These are phyloP conservation scores for Mallotus japonicus DNA, from an alignment of 441 rosid species.

Conservation along the genomic window DNA sequence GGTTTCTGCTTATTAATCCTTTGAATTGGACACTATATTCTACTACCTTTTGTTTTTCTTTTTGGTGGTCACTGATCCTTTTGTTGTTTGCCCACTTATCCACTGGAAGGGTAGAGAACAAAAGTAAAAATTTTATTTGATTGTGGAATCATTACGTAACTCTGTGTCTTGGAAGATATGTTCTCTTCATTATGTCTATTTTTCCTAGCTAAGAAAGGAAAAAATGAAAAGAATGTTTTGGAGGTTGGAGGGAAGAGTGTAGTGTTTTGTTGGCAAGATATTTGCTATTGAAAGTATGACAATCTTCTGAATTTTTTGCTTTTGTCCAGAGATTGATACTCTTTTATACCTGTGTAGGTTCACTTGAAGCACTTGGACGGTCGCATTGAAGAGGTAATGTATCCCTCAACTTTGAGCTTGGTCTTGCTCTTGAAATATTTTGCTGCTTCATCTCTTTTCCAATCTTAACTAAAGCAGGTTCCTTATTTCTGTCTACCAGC, in stretches of 20 bases:
- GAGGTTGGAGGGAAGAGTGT: not conserved
- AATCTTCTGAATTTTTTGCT: not conserved
- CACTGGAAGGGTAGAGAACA: not conserved
- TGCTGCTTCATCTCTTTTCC: slow-evolving; percentile 37
- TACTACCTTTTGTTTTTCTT: not conserved
- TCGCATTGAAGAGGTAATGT: slow-evolving; percentile 84
- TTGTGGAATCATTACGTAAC: not conserved
- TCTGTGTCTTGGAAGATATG: not conserved
- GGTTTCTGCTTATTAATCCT: slow-evolving; percentile 42
- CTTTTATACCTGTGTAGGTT: slow-evolving; percentile 48
- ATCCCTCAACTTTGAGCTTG: slow-evolving; percentile 19
- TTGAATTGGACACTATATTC: slow-evolving; percentile 10
- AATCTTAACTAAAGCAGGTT: slow-evolving; percentile 73
- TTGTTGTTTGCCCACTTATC: not conserved
- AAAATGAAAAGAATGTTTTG: not conserved
- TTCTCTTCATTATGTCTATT: not conserved
- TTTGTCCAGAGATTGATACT: slow-evolving; percentile 6
- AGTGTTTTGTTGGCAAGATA: not conserved
- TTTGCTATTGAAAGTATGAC: not conserved
- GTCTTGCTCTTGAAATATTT: slow-evolving; percentile 25
- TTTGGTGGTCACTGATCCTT: not conserved
- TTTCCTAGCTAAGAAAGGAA: not conserved
- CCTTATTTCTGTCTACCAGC: slow-evolving; percentile 99
- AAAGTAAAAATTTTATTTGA: not conserved
- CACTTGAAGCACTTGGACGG: slow-evolving; percentile 96